Evolutionary conservation across 1,284 basidiomycete species (phyloP).

Genomic region (Leccinum ponderosum): DNA sequence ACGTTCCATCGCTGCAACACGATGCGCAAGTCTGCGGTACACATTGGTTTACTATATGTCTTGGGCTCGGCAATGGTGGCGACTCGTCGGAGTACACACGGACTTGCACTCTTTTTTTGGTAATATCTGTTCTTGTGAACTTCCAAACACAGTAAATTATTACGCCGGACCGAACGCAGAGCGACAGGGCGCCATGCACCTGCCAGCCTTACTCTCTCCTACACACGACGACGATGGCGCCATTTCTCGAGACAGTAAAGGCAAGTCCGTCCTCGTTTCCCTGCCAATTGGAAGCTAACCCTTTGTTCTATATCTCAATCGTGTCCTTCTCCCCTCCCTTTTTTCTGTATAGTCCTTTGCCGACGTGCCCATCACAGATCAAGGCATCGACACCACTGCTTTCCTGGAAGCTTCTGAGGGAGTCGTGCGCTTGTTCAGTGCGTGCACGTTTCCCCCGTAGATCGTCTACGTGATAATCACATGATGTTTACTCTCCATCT

Average conservation of each 20-base stretch:
- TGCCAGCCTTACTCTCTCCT: neutral
- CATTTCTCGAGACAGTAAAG: conserved; percentile 85
- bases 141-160: neutral
- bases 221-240: conserved; percentile 57
- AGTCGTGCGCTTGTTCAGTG: conserved; percentile 91
- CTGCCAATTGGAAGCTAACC: neutral
- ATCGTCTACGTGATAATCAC: neutral
- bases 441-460: conserved; percentile 25
- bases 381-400: conserved; percentile 83
- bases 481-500: neutral
- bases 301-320: neutral
- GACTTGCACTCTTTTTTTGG: neutral
- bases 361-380: conserved; percentile 86
- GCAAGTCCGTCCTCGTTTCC: conserved; percentile 39
- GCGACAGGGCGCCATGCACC: neutral
- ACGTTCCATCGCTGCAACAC: no score
- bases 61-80: no score
- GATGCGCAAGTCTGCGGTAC: no score
- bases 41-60: no score
- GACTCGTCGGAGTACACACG: neutral
- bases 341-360: conserved; percentile 70
- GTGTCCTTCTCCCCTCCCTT: neutral
- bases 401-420: conserved; percentile 93
- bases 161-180: neutral
- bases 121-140: neutral